phyloP scores from a whole-genome alignment of 495 filamentous ascomycete genomes.

The Pseudevernia furfuracea region DNA sequence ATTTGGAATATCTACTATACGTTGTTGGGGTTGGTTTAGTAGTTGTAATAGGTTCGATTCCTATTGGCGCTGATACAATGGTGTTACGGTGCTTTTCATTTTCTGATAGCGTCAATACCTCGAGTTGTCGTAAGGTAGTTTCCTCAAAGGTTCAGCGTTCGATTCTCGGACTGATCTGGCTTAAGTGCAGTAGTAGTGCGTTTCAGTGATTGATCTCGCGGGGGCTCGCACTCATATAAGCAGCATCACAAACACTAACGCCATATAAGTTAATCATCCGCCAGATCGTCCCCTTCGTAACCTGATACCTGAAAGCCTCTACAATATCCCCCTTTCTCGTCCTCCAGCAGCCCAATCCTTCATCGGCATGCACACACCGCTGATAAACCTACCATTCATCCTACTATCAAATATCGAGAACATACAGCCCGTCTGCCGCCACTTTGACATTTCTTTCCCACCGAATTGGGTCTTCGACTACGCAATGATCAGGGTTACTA shows the following conservation, averaged over 20 bases:
- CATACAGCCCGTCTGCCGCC: conserved; percentile 7
- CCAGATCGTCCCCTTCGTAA: not conserved
- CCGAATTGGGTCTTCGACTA: conserved; percentile 1
- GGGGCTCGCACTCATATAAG: not conserved
- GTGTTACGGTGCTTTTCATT: too few relatives aligned
- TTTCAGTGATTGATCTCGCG: too few relatives aligned
- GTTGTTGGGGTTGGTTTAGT: too few relatives aligned
- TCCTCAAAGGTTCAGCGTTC: too few relatives aligned
- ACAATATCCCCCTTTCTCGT: not conserved
- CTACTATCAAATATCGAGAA: conserved; percentile 3
- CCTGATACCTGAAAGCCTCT: not conserved
- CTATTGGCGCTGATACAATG: too few relatives aligned
- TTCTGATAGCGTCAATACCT: too few relatives aligned
- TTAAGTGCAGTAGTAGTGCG: too few relatives aligned
- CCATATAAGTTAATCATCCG: not conserved
- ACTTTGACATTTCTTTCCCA: not conserved
- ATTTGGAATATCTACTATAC: too few relatives aligned
- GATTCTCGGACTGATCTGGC: too few relatives aligned
- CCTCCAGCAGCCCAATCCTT: not conserved
- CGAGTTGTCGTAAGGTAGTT: too few relatives aligned
- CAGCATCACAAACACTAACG: not conserved
- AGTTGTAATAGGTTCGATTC: too few relatives aligned
- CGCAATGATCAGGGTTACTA: not conserved
- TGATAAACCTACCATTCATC: not conserved
- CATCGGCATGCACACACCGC: not conserved